Percentiles rank a stretch among this genome's conserved stretches.
Evolutionary conservation across 2,329 filamentous ascomycete genomes (phyloP).

Genomic region (Neodidymelliopsis sp.): DNA sequence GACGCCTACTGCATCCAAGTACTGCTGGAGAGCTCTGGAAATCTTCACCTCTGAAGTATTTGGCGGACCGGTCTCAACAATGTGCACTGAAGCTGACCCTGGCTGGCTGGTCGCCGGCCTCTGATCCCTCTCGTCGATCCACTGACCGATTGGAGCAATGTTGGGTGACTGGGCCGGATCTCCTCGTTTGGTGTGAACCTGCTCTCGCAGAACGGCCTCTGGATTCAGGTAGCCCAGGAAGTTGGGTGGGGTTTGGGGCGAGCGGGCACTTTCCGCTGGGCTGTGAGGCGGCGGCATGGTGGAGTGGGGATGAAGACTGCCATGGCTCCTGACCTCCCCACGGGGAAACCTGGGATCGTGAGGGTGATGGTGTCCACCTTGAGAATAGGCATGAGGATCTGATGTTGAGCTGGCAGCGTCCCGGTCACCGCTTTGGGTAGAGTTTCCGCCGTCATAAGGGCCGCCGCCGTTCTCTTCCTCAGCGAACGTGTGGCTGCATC

Average conservation of each 20-base stretch:
- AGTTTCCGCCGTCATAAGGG: slow-evolving; percentile 43
- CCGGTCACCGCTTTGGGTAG: slow-evolving; percentile 49
- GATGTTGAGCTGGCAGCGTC: slow-evolving; percentile 41
- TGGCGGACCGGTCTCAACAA: slow-evolving; percentile 42
- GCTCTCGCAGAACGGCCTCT: slow-evolving; percentile 55
- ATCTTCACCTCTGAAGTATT: slow-evolving; percentile 42
- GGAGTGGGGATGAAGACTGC: slow-evolving; percentile 30
- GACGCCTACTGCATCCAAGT: slow-evolving; percentile 49
- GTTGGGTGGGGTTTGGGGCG: slow-evolving; percentile 47
- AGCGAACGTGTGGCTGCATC: slow-evolving; percentile 53
- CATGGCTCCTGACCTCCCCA: slow-evolving; percentile 33
- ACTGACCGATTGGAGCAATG: slow-evolving; percentile 45
- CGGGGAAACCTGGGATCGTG: slow-evolving; percentile 36
- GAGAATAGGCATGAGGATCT: slow-evolving; percentile 35
- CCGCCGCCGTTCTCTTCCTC: slow-evolving; percentile 45
- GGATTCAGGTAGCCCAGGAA: slow-evolving; percentile 58
- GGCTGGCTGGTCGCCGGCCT: slow-evolving; percentile 32
- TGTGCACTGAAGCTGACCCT: slow-evolving; percentile 31
- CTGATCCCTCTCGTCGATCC: slow-evolving; percentile 44
- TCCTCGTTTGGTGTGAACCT: slow-evolving; percentile 47
- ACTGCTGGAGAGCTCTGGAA: slow-evolving; percentile 45
- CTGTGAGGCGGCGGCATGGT: slow-evolving; percentile 45
- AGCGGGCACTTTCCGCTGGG: slow-evolving; percentile 38
- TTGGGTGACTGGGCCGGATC: slow-evolving; percentile 40
- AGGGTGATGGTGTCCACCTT: slow-evolving; percentile 32